Percentiles rank a stretch among this genome's conserved stretches.
Evolutionary conservation across 345 rosid genomes (phyloP).

Genomic region (Geranium brycei): DNA sequence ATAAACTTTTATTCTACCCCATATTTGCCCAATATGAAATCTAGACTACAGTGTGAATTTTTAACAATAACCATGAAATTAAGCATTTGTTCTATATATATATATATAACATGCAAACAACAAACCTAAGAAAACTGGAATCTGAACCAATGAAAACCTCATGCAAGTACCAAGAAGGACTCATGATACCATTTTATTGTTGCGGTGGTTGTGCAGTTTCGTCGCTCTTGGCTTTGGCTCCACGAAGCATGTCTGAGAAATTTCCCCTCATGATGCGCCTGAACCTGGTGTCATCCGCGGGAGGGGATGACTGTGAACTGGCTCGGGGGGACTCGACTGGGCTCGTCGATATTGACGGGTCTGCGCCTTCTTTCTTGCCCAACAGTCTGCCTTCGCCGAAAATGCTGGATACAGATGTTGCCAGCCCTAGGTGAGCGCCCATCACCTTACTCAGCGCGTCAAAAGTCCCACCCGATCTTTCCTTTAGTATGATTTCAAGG

Average conservation of each 20-base stretch:
- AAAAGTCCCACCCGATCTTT: conserved; percentile 75
- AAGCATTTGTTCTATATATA: no score
- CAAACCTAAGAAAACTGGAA: no score
- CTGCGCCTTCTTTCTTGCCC: conserved; percentile 58
- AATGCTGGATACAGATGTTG: conserved; percentile 79
- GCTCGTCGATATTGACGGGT: conserved; percentile 21
- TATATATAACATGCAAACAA: no score
- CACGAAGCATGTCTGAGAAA: conserved; percentile 78
- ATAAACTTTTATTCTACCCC: no score
- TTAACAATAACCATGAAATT: no score
- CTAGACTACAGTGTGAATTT: no score
- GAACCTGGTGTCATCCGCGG: conserved; percentile 74
- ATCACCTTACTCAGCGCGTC: conserved; percentile 76
- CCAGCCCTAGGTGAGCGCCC: conserved; percentile 90
- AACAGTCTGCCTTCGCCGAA: conserved; percentile 75
- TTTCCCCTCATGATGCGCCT: conserved; percentile 86
- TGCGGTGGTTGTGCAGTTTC: conserved; percentile 23
- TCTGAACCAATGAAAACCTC: no score
- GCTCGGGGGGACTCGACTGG: conserved; percentile 43
- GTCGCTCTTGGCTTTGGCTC: conserved; percentile 37
- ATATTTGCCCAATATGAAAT: no score
- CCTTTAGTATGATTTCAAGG: conserved; percentile 77
- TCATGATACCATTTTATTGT: background rate
- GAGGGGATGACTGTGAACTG: conserved; percentile 13
- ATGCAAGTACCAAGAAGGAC: no score